These are phyloP conservation scores for Pichia sp. DNA, from an alignment of 1,139 yeast genomes.

Conservation along the genomic window DNA sequence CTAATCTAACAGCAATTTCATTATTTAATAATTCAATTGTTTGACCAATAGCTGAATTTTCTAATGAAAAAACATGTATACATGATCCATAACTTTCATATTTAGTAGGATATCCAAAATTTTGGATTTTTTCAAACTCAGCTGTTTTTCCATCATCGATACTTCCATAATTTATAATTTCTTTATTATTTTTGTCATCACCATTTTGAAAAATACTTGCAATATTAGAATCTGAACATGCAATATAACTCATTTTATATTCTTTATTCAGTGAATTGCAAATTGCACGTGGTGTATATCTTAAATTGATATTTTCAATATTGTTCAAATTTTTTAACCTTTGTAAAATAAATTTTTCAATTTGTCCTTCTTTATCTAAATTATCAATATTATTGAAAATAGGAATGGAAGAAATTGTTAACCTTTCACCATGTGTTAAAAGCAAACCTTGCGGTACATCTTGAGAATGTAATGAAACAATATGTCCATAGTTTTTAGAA, in stretches of 20 bases:
- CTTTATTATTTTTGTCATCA: constrained; percentile 24
- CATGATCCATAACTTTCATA: constrained; percentile 44
- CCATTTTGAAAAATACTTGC: constrained; percentile 29
- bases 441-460: constrained; percentile 61
- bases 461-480: constrained; percentile 52
- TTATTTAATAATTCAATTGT: constrained; percentile 36
- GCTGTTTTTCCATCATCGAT: constrained; percentile 12
- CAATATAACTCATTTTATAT: constrained; percentile 32
- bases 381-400: constrained; percentile 2
- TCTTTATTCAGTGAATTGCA: constrained; percentile 27
- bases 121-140: constrained; percentile 28
- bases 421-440: constrained; percentile 47
- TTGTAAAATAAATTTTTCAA: neutral
- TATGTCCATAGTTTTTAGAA: constrained; percentile 24
- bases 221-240: constrained; percentile 42
- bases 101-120: constrained; percentile 35
- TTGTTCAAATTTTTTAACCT: constrained; percentile 43
- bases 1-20: constrained; percentile 39
- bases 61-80: constrained; percentile 44
- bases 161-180: constrained; percentile 22
- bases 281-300: constrained; percentile 51
- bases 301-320: constrained; percentile 38
- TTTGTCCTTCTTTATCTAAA: neutral
- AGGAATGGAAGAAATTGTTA: constrained; percentile 59
- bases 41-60: constrained; percentile 34